These are phyloP conservation scores for Neurospora sp. DNA, from an alignment of 495 filamentous ascomycete genomes.

Conservation along the genomic window DNA sequence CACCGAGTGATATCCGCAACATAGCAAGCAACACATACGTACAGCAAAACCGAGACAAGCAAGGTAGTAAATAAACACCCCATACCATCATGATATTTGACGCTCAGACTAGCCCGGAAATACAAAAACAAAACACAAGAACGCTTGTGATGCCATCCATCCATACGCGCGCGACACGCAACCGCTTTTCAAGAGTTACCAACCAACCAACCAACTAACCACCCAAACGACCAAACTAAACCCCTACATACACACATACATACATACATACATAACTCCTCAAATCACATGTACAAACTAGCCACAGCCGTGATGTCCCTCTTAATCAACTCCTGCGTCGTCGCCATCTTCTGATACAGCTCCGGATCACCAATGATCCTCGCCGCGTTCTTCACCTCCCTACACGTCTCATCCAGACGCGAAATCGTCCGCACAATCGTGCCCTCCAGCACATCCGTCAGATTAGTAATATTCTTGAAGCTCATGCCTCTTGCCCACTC, in stretches of 20 bases:
- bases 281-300: slow-evolving; percentile 62
- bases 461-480: slow-evolving; percentile 93
- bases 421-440: slow-evolving; percentile 93
- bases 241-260: not conserved
- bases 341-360: slow-evolving; percentile 91
- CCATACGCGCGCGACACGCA: not conserved
- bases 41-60: not conserved
- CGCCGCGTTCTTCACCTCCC: slow-evolving; percentile 95
- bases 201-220: not conserved
- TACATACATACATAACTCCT: not conserved
- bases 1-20: not conserved
- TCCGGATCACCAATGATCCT: slow-evolving; percentile 92
- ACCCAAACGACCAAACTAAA: not conserved
- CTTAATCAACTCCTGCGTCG: slow-evolving; percentile 93
- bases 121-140: not conserved
- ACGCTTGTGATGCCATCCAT: not conserved
- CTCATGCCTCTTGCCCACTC: slow-evolving; percentile 98
- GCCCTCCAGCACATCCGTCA: slow-evolving; percentile 94
- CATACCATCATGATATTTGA: not conserved
- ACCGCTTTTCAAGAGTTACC: not conserved
- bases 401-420: slow-evolving; percentile 86
- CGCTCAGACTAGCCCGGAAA: not conserved
- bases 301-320: slow-evolving; percentile 88
- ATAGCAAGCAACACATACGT: not conserved
- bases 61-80: not conserved